Evolutionary conservation across 257 asterid genomes (phyloP).

Genomic region (Nyctanthes arbortristis): DNA sequence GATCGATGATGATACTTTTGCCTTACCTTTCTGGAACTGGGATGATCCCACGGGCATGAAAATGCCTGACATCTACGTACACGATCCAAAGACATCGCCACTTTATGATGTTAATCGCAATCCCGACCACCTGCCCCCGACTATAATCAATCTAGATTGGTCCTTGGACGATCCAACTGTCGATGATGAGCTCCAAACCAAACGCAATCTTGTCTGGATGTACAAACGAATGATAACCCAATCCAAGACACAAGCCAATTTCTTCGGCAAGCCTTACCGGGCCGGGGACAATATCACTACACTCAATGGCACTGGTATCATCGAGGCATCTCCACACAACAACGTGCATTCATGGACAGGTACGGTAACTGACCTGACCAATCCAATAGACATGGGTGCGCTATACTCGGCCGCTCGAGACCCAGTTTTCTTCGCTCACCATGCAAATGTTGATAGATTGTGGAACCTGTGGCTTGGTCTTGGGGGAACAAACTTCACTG

Average conservation of each 20-base stretch:
- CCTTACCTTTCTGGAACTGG: constrained; percentile 27
- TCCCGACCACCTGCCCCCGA: constrained; percentile 5
- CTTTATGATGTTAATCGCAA: constrained; percentile 22
- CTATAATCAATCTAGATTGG: too few species aligned
- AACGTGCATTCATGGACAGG: too few species aligned
- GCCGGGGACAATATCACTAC: constrained; percentile 2
- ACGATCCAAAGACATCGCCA: not conserved
- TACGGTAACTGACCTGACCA: too few species aligned
- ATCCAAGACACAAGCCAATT: not conserved
- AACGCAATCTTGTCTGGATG: constrained; percentile 5
- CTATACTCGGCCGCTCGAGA: constrained; percentile 23
- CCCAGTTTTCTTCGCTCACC: constrained; percentile 15
- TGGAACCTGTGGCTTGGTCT: too few species aligned
- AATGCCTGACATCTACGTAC: too few species aligned
- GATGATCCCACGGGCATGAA: too few species aligned
- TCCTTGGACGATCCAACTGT: not conserved
- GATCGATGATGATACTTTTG: constrained; percentile 21
- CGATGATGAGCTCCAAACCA: not conserved
- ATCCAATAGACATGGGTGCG: too few species aligned
- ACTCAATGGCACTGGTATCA: too few species aligned
- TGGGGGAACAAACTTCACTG: too few species aligned
- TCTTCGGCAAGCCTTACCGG: constrained; percentile 6
- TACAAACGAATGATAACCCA: too few species aligned
- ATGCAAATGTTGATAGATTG: constrained; percentile 20
- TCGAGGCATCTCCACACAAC: too few species aligned